Conservation (phyloP, 345 rosid species). For the Durio zibethinus region DNA sequence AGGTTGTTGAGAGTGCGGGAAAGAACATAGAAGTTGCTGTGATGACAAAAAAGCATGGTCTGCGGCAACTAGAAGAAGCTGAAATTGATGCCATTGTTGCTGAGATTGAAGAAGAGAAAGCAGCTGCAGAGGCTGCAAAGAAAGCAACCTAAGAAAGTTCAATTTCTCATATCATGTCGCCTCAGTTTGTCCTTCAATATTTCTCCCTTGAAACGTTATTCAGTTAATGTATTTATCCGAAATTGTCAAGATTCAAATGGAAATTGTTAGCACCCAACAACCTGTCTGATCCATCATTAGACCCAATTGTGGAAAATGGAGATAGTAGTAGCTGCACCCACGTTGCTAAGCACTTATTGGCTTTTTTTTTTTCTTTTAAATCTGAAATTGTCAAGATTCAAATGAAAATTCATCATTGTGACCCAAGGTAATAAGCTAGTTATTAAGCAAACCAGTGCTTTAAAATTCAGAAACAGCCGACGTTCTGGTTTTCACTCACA, state of each 20-base stretch:
- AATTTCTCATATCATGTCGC: neutral
- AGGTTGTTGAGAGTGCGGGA: neutral
- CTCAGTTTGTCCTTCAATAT: neutral
- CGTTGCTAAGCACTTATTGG: neutral
- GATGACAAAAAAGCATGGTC: conserved; percentile 62
- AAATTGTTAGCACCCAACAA: no score
- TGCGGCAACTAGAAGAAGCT: conserved; percentile 80
- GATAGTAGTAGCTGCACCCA: neutral
- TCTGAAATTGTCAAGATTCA: neutral
- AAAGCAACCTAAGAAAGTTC: conserved; percentile 43
- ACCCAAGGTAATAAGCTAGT: neutral
- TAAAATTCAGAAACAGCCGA: neutral
- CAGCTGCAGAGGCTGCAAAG: conserved; percentile 91
- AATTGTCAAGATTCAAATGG: no score
- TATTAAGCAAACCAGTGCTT: neutral
- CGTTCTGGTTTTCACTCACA: neutral
- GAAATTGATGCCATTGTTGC: conserved; percentile 84
- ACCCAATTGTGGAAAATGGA: neutral
- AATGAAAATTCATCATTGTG: neutral
- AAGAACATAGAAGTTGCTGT: conserved; percentile 91
- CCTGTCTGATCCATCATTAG: no score
- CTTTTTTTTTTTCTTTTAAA: no score
- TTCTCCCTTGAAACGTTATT: neutral
- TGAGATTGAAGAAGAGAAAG: conserved; percentile 91
- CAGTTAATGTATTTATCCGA: neutral